Evolutionary conservation across 495 filamentous ascomycete genomes (phyloP).

Genomic region (Hypoxylon lienhwacheense): DNA sequence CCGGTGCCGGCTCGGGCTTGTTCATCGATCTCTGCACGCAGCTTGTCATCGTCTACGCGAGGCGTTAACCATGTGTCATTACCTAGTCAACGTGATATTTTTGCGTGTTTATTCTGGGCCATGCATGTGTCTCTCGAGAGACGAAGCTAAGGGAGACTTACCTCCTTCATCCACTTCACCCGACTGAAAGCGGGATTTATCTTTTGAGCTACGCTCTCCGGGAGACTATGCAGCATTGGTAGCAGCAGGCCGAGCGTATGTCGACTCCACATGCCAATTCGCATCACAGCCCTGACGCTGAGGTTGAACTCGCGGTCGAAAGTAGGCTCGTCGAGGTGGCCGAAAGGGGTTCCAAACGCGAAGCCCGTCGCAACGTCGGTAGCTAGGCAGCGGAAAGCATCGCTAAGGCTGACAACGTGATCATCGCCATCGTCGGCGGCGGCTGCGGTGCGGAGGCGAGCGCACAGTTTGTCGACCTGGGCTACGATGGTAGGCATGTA

Average conservation of each 20-base stretch:
- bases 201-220: slow-evolving; percentile 20
- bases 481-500: slow-evolving; percentile 36
- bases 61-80: neutral
- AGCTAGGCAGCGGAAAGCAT: slow-evolving; percentile 42
- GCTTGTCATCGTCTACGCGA: slow-evolving; percentile 20
- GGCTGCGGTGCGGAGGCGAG: slow-evolving; percentile 19
- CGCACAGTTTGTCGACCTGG: slow-evolving; percentile 31
- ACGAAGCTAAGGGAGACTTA: slow-evolving; percentile 6
- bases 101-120: no score
- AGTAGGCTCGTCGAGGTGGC: slow-evolving; percentile 39
- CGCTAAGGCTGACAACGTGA: slow-evolving; percentile 32
- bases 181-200: slow-evolving; percentile 21
- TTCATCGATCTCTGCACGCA: slow-evolving; percentile 28
- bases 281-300: slow-evolving; percentile 15
- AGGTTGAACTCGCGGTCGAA: slow-evolving; percentile 35
- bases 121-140: no score
- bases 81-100: no score
- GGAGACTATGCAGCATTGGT: slow-evolving; percentile 17
- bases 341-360: slow-evolving; percentile 38
- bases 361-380: slow-evolving; percentile 44
- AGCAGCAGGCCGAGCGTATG: slow-evolving; percentile 19
- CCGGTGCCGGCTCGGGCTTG: slow-evolving; percentile 19
- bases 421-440: slow-evolving; percentile 2
- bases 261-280: slow-evolving; percentile 16
- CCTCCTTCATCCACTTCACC: slow-evolving; percentile 28